Evolutionary conservation across 208 protist species (phyloP), one percentile per base, ranked within the genome.

Genomic region (Wallacemonas sp.): DNA sequence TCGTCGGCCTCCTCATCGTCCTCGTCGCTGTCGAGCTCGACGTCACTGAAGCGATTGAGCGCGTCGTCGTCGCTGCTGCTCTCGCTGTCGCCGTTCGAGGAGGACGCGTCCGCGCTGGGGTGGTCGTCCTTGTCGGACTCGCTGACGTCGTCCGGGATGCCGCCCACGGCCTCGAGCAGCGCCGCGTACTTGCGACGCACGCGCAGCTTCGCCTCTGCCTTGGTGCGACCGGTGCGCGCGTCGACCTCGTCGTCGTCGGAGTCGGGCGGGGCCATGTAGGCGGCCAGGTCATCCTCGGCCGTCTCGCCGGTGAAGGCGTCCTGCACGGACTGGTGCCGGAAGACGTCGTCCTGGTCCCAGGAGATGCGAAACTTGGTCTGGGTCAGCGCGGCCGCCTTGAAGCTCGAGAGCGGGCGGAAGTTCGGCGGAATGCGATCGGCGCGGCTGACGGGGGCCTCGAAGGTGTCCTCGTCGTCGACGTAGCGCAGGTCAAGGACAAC

Each of bases 401-500:
- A 95, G 61, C 84, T 79, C 4, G 82, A 67, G 11, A 95, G 76
- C 18, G 92, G 88, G 44, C 77, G 79, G 75, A 95, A 97, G 69
- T 91, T 87, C 4, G 87, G 57, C 10, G 88, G 88, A 52, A 95
- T 91, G 39, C 72, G 20, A 61, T 90, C 83, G 1, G 85, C 86
- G 26, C 67, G 54, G 46, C 79, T 83, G 1, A 91, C 84, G 12
- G 86, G 86, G 3, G 50, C n/a, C 48, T 87, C 86, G 67, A 97
- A 95, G 3, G 57, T 70, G 38, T 95, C 87, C 20, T 98, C 92
- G 66, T 99, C 98, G 28, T 98, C 97, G 33, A 99, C 82, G 74
- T 98, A 99, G 72, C 96, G 93, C 31, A 99, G 76, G 67, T 99
- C 98, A 11, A 99, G 76, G 11, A 97, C 70, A 50, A 98, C 98